These are phyloP conservation scores for Mycena kentingensis DNA, from an alignment of 768 basidiomycete genomes.

Conservation along the genomic window DNA sequence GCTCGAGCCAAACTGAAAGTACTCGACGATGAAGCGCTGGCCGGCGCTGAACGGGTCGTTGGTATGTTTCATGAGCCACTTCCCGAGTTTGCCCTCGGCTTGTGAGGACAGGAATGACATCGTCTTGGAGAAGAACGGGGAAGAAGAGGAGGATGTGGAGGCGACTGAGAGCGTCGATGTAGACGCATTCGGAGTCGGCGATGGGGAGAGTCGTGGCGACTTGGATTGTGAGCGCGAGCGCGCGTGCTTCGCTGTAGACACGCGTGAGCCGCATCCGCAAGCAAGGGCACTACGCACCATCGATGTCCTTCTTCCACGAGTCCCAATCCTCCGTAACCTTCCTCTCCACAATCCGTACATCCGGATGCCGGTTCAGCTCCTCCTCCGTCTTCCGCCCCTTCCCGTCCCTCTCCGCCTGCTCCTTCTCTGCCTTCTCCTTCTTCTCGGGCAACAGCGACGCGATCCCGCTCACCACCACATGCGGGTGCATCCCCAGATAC, in stretches of 20 bases:
- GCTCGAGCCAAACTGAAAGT: slow-evolving; percentile 57
- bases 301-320: slow-evolving; percentile 40
- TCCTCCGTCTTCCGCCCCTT: slow-evolving; percentile 32
- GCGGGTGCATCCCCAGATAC: slow-evolving; percentile 63
- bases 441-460: slow-evolving; percentile 51
- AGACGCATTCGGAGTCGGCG: slow-evolving; percentile 18
- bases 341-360: slow-evolving; percentile 47
- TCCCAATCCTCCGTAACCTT: slow-evolving; percentile 55
- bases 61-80: slow-evolving; percentile 55
- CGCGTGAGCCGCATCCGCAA: not conserved
- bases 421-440: slow-evolving; percentile 27
- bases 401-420: slow-evolving; percentile 29
- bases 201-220: slow-evolving; percentile 10
- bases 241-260: slow-evolving; percentile 11
- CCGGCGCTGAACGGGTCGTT: slow-evolving; percentile 51
- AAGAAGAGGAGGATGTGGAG: slow-evolving; percentile 15
- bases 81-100: slow-evolving; percentile 45
- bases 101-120: slow-evolving; percentile 42
- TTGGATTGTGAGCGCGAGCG: slow-evolving; percentile 21
- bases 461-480: slow-evolving; percentile 58
- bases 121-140: slow-evolving; percentile 38
- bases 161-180: slow-evolving; percentile 17
- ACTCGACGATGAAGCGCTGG: slow-evolving; percentile 54
- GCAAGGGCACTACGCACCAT: slow-evolving; percentile 19
- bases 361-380: slow-evolving; percentile 44